phyloP scores from a whole-genome alignment of 306 rosid genomes.

The Trichosanthes cucumerina region DNA sequence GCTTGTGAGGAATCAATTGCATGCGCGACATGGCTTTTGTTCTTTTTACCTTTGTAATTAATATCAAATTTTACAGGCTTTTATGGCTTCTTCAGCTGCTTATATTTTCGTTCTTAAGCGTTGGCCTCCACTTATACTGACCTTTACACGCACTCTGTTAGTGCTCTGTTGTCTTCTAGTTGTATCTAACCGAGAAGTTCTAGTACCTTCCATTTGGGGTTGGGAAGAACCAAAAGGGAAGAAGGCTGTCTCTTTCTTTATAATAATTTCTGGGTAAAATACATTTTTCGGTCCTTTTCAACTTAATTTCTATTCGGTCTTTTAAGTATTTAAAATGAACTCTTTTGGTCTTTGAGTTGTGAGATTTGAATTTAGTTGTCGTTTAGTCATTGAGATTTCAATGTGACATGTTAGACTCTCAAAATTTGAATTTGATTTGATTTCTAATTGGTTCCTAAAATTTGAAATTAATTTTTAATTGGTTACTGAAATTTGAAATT shows the following conservation, averaged over 20 bases:
- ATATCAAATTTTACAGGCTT: neutral
- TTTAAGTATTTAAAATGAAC: too few species aligned
- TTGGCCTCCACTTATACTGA: neutral
- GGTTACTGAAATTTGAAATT: too few species aligned
- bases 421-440: too few species aligned
- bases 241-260: neutral
- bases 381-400: too few species aligned
- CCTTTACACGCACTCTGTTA: neutral
- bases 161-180: neutral
- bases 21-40: neutral
- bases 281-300: too few species aligned
- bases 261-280: too few species aligned
- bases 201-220: neutral
- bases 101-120: neutral
- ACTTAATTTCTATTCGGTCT: too few species aligned
- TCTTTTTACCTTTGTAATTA: neutral
- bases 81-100: neutral
- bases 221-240: neutral
- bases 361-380: too few species aligned
- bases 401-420: too few species aligned
- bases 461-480: too few species aligned
- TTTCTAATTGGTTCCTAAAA: too few species aligned
- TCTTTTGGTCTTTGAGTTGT: too few species aligned
- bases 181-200: neutral
- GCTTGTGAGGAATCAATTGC: slow-evolving; percentile 1